Evolutionary conservation across 192 early-diverging fungal genomes (phyloP).

Genomic region (Diversispora eburnea): DNA sequence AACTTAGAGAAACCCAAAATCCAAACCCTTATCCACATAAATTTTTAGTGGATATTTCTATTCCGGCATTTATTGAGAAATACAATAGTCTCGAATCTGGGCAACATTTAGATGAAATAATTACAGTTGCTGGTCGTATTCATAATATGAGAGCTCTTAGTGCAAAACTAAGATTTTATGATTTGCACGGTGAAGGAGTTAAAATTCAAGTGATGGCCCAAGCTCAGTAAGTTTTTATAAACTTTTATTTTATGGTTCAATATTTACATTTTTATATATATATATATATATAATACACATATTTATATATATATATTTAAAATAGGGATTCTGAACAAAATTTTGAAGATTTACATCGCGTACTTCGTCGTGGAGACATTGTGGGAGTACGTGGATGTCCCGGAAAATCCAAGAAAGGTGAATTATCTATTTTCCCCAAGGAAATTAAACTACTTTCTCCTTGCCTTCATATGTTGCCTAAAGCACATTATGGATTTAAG

Average conservation of each 20-base stretch:
- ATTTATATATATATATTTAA: too few species aligned
- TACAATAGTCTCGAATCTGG: slow-evolving; percentile 66
- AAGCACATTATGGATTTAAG: slow-evolving; percentile 91
- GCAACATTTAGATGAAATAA: slow-evolving; percentile 61
- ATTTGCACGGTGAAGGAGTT: slow-evolving; percentile 87
- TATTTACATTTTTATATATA: neutral
- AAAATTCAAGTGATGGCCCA: slow-evolving; percentile 95
- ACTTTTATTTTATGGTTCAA: neutral
- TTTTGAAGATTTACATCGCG: slow-evolving; percentile 77
- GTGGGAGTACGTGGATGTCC: slow-evolving; percentile 89
- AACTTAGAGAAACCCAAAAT: slow-evolving; percentile 74
- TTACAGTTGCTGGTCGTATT: slow-evolving; percentile 87
- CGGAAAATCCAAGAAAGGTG: slow-evolving; percentile 89
- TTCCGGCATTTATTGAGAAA: slow-evolving; percentile 86
- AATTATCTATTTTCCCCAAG: slow-evolving; percentile 91
- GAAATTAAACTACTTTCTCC: slow-evolving; percentile 86
- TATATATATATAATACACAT: neutral
- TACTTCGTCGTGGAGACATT: slow-evolving; percentile 92
- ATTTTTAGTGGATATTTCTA: slow-evolving; percentile 84
- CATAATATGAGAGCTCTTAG: slow-evolving; percentile 93
- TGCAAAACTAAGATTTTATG: slow-evolving; percentile 93
- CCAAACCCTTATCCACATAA: slow-evolving; percentile 98
- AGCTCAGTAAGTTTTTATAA: slow-evolving; percentile 56
- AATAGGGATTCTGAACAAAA: slow-evolving; percentile 51
- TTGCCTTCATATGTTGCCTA: slow-evolving; percentile 95